Evolutionary conservation across 257 asterid species (phyloP).

Genomic region (Lantana camara): DNA sequence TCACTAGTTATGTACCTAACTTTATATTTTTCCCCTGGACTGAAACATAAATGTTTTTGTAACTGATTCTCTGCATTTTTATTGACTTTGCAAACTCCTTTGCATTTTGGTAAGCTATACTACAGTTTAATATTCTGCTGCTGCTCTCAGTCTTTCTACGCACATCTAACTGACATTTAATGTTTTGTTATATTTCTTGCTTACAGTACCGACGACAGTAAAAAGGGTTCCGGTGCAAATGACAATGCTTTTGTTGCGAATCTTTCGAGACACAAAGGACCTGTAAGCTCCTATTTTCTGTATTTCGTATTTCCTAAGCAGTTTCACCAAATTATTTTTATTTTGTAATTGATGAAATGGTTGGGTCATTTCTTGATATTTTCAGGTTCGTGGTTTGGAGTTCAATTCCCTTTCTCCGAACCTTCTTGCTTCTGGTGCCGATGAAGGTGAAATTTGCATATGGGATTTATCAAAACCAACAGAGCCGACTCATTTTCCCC

Average conservation of each 20-base stretch:
- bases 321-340: conserved; percentile 9
- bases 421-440: conserved; percentile 97
- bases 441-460: conserved; percentile 93
- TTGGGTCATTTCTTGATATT: conserved; percentile 17
- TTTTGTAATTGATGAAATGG: conserved; percentile 17
- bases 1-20: conserved; percentile 6
- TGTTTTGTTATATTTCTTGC: conserved; percentile 25
- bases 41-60: conserved; percentile 4
- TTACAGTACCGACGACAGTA: conserved; percentile 51
- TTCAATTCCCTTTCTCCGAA: conserved; percentile 71
- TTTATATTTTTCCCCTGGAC: conserved; percentile 8
- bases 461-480: conserved; percentile 90
- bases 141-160: conserved; percentile 21
- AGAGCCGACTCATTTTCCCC: conserved; percentile 79
- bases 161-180: not conserved
- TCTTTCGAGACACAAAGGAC: conserved; percentile 87
- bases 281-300: conserved; percentile 60
- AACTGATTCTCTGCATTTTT: not conserved
- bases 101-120: conserved; percentile 4
- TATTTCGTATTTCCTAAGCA: conserved; percentile 21
- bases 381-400: conserved; percentile 93
- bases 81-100: conserved; percentile 4
- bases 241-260: conserved; percentile 65
- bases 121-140: conserved; percentile 8
- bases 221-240: conserved; percentile 50